These are phyloP conservation scores for Backusella psychrophila DNA, from an alignment of 192 early-diverging fungal species.

Conservation along the genomic window DNA sequence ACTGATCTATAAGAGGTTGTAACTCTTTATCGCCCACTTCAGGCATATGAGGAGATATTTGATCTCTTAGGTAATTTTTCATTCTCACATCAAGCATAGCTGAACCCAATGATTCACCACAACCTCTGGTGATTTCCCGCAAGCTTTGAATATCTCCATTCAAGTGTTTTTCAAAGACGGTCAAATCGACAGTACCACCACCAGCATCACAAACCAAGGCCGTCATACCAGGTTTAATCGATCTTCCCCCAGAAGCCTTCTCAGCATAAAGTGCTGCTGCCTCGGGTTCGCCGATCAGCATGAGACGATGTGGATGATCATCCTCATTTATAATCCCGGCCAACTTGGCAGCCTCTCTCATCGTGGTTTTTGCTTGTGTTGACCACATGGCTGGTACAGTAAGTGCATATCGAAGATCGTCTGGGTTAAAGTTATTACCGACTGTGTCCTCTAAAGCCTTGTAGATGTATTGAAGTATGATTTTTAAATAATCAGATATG, in stretches of 20 bases:
- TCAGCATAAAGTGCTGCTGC: constrained; percentile 51
- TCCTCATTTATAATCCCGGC: constrained; percentile 38
- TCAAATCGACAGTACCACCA: constrained; percentile 56
- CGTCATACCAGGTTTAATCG: constrained; percentile 37
- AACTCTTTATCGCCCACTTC: constrained; percentile 11
- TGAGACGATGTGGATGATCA: constrained; percentile 44
- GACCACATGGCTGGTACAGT: constrained; percentile 54
- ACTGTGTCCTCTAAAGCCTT: constrained; percentile 10
- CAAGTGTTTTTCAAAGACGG: background rate
- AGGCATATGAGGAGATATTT: constrained; percentile 31
- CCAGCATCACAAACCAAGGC: constrained; percentile 55
- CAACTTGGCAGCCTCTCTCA: constrained; percentile 44
- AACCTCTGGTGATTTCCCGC: constrained; percentile 48
- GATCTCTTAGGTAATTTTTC: constrained; percentile 40
- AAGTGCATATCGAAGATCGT: constrained; percentile 41
- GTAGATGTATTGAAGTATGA: constrained; percentile 35
- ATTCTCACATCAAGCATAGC: constrained; percentile 47
- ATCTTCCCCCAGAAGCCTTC: constrained; percentile 37
- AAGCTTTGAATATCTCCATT: constrained; percentile 15
- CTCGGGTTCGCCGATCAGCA: constrained; percentile 39
- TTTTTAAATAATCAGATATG: constrained; percentile 53
- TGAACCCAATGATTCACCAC: constrained; percentile 50
- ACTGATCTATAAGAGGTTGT: constrained; percentile 36
- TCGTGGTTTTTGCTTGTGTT: constrained; percentile 41
- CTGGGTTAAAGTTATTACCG: constrained; percentile 35